Evolutionary conservation across 2,329 filamentous ascomycete species (phyloP), one percentile per base, ranked within the genome.

Genomic region (Fusarium secorum): DNA sequence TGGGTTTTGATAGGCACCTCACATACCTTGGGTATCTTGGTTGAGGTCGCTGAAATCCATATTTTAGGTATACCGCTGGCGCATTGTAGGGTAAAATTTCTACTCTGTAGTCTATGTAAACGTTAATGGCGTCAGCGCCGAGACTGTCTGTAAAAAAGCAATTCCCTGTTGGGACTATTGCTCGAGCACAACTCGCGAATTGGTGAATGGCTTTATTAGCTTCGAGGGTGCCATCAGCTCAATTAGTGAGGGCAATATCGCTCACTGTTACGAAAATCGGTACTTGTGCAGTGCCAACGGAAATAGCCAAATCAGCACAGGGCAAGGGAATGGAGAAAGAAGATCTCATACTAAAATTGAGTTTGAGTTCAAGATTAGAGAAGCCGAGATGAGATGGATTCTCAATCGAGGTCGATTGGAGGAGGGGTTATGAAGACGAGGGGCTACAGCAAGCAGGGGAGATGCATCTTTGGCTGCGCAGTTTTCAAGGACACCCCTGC

Each of bases 131-230:
- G 70, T 74, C 64, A 74, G 57, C 48, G 36, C 41, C 28, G 64
- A 60, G 60, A 45, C 39, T 33, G 30, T 65, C 57, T 57, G 42
- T 18, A 38, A 75, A 74, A 72, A 75, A 74, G 73, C 55, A 74
- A 72, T 36, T 39, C 30, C 26, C 32, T n/a, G n/a, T 22, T 53
- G n/a, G 33, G 58, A 49, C 39, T 63, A 46, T 64, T n/a, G 20
- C 32, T 44, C 18, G 38, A 44, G n/a, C 28, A 41, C 51, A 63
- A 20, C 15, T 36, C 26, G 33, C n/a, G 11, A n/a, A 14, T 38
- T 48, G 46, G n/a, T 46, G 20, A 30, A 46, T 28, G 11, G 35
- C 17, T 45, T 38, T 20, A 28, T n/a, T 55, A 36, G 20, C 22
- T 20, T 46, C 44, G 28, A 30, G 20, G 26, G 44, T 30, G 26